Percentiles rank a stretch among this genome's conserved stretches.
phyloP scores from a whole-genome alignment of 1,284 basidiomycete species.

The Malassezia obtusa region DNA sequence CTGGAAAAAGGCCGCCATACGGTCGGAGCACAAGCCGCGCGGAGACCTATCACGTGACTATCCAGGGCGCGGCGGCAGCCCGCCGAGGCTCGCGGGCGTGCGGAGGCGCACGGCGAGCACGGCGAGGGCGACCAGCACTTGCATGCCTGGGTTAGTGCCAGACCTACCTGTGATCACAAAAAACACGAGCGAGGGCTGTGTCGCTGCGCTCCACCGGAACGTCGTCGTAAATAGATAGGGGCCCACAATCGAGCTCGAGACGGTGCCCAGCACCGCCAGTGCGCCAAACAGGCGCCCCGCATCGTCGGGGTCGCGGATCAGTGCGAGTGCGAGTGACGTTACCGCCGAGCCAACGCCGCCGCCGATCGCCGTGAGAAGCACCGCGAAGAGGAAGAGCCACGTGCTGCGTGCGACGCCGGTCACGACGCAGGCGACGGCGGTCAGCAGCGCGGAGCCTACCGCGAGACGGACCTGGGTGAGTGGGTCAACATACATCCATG shows the following conservation, averaged over 20 bases:
- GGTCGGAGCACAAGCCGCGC: background rate
- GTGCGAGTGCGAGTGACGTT: conserved; percentile 38
- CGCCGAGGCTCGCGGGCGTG: background rate
- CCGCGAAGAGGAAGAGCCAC: conserved; percentile 15
- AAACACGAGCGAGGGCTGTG: conserved; percentile 5
- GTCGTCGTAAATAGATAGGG: conserved; percentile 36
- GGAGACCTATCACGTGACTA: conserved; percentile 10
- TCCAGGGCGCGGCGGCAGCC: conserved; percentile 7
- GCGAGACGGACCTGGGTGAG: conserved; percentile 12
- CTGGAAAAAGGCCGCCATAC: conserved; percentile 47
- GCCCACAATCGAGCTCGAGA: conserved; percentile 33
- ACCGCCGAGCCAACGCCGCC: conserved; percentile 39
- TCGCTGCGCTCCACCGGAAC: conserved; percentile 17
- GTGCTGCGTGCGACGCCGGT: conserved; percentile 1
- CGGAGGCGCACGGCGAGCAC: conserved; percentile 4
- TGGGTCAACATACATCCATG: conserved; percentile 26
- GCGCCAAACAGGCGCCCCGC: conserved; percentile 46
- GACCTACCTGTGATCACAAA: conserved; percentile 5
- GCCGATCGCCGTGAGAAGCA: conserved; percentile 30
- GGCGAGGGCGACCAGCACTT: background rate
- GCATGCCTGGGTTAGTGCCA: conserved; percentile 6
- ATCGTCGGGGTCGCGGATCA: conserved; percentile 31
- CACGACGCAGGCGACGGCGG: conserved; percentile 8
- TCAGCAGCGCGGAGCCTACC: conserved; percentile 14
- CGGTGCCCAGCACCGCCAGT: conserved; percentile 37